phyloP scores from a whole-genome alignment of 2,329 filamentous ascomycete genomes.

The Aspergillus sp. region DNA sequence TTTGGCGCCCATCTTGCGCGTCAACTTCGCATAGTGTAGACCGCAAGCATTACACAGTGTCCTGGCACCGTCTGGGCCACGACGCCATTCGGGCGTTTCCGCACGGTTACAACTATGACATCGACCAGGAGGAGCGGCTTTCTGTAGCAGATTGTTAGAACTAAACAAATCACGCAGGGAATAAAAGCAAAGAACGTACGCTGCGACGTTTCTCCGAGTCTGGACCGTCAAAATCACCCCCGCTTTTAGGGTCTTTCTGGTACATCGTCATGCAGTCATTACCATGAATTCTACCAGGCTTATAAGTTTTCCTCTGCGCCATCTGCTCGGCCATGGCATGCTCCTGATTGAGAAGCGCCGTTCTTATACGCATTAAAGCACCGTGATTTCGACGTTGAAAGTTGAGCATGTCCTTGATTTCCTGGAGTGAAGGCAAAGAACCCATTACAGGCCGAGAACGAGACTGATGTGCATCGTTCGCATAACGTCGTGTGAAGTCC shows the following conservation, averaged over 20 bases:
- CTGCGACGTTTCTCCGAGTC: conserved; percentile 91
- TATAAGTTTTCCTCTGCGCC: conserved; percentile 38
- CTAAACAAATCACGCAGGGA: neutral
- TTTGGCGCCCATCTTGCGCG: conserved; percentile 48
- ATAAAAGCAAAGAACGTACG: conserved; percentile 58
- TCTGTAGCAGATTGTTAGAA: conserved; percentile 54
- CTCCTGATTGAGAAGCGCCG: conserved; percentile 61
- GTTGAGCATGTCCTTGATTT: conserved; percentile 50
- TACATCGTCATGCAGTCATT: conserved; percentile 42
- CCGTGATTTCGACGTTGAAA: conserved; percentile 46
- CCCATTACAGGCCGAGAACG: conserved; percentile 45
- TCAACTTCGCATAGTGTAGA: conserved; percentile 59
- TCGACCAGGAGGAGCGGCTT: conserved; percentile 88
- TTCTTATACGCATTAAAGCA: conserved; percentile 58
- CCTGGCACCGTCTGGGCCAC: conserved; percentile 89
- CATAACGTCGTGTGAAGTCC: conserved; percentile 48
- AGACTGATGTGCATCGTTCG: conserved; percentile 43
- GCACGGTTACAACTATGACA: conserved; percentile 98
- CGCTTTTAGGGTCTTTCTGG: conserved; percentile 44
- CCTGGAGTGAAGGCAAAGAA: conserved; percentile 44
- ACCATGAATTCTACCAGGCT: conserved; percentile 28
- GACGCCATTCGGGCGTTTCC: conserved; percentile 96
- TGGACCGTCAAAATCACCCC: conserved; percentile 61
- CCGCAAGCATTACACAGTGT: conserved; percentile 99
- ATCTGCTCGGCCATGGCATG: conserved; percentile 57